Evolutionary conservation across 2,329 filamentous ascomycete genomes (phyloP).

Genomic region (Basipetospora chlamydospora): DNA sequence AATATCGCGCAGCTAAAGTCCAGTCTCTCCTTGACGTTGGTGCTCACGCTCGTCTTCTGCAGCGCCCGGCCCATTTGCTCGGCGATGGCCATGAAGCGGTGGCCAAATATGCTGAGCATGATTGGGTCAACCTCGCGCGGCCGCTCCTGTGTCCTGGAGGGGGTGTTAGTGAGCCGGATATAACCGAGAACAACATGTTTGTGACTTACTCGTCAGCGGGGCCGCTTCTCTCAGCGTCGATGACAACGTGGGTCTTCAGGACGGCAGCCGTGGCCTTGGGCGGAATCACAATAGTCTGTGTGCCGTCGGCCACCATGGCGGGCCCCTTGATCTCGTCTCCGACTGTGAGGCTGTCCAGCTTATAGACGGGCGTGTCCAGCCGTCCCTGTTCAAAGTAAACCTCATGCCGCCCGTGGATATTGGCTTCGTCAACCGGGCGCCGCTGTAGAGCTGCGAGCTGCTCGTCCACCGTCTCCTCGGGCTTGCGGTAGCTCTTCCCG

Average conservation of each 20-base stretch:
- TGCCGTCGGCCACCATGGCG: conserved; percentile 74
- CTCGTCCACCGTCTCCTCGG: conserved; percentile 70
- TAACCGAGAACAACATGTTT: too few species aligned
- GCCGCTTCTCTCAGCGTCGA: conserved; percentile 56
- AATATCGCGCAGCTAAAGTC: conserved; percentile 77
- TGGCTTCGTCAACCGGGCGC: conserved; percentile 39
- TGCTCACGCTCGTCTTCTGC: conserved; percentile 69
- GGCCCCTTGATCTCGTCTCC: conserved; percentile 66
- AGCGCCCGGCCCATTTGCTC: conserved; percentile 72
- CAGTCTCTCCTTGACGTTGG: conserved; percentile 69
- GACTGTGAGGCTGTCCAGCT: conserved; percentile 56
- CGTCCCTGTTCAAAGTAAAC: conserved; percentile 81
- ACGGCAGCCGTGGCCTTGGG: conserved; percentile 63
- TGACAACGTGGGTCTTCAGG: conserved; percentile 76
- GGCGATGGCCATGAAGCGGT: conserved; percentile 75
- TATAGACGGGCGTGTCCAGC: conserved; percentile 67
- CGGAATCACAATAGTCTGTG: conserved; percentile 83
- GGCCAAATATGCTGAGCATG: conserved; percentile 64
- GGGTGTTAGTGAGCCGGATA: too few species aligned
- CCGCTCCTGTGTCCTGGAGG: too few species aligned
- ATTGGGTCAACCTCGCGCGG: conserved; percentile 44
- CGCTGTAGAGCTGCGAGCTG: conserved; percentile 58
- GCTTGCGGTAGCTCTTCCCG: conserved; percentile 69
- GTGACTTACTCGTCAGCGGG: background rate
- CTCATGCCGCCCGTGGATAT: conserved; percentile 48